Base-by-base conservation (phyloP, 129 eudicot species). In the Mikania micrantha region DNA sequence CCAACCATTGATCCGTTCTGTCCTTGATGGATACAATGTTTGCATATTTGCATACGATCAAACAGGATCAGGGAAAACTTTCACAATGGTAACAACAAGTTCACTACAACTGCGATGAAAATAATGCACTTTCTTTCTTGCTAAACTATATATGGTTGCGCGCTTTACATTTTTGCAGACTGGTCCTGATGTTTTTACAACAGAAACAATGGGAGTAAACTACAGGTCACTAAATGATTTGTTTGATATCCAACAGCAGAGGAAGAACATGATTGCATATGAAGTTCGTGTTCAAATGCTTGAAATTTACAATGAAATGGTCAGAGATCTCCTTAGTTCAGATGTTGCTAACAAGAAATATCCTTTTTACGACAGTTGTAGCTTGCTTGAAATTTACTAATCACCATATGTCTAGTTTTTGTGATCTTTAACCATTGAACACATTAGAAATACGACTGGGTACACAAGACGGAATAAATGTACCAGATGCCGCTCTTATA, bases 11-110 rank as follows among this genome's bases (percentile, higher is more conserved):
- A 81, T 91, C 69, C 90, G 97, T 42, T 91, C 95, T 28, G 90
- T 85, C 42, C 97, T 90, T 81, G 95, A 87, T 81, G 97, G 97
- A 50, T 87, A 82, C 67, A 91, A 87, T 74, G 85, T 85, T 50
- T 91, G 97, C 76, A 87, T 87, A 68, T 91, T 91, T 76, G 97
- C 95, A 44, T 91, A 91, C 73, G 97, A 93, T 34, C 97, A 91
- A 75, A 91, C 97, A 3, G 97, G 97, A 75, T 83, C 97, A 9
- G 97, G 97, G 62, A 91, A 91, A 77, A 91, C 97, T 29, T 68
- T 53, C 67, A 91, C 97, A 2, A 91, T 91, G 97, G 97, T 90
- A 80, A 60, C 32, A 50, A 21, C n/a, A n/a, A n/a, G 9, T 49
- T 49, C 52, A 45, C 38, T 56, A 56, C 10, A 56, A 24, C 9